Percentiles rank a stretch among this genome's conserved stretches.
Evolutionary conservation across 495 filamentous ascomycete species (phyloP).

Genomic region (Tetracladium marchalianum): DNA sequence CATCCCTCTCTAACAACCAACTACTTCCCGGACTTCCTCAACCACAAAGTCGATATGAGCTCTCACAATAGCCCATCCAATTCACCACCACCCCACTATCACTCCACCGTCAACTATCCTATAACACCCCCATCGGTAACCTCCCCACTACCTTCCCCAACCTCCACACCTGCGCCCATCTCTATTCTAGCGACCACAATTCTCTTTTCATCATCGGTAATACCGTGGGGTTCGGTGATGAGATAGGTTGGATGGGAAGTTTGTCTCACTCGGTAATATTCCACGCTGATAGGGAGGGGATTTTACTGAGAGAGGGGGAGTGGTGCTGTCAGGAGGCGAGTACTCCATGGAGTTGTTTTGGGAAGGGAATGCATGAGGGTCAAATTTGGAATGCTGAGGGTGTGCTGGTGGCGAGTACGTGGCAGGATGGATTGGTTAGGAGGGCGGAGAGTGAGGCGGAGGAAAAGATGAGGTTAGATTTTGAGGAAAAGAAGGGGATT

Average conservation of each 20-base stretch:
- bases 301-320: conserved; percentile 9
- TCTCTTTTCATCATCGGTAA: conserved; percentile 54
- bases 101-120: conserved; percentile 47
- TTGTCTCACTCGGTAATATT: conserved; percentile 54
- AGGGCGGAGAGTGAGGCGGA: conserved; percentile 1
- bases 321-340: conserved; percentile 65
- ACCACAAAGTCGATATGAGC: conserved; percentile 54
- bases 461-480: conserved; percentile 1
- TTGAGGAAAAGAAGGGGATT: conserved; percentile 1
- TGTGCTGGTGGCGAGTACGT: conserved; percentile 49
- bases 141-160: conserved; percentile 32
- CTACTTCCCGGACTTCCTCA: conserved; percentile 47
- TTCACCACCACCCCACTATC: conserved; percentile 40
- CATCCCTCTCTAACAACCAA: not conserved
- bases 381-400: conserved; percentile 55
- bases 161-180: conserved; percentile 53
- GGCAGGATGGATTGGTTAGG: conserved; percentile 47
- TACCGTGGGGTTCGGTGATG: conserved; percentile 43
- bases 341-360: conserved; percentile 44
- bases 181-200: conserved; percentile 61
- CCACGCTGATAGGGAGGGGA: conserved; percentile 34
- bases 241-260: conserved; percentile 43
- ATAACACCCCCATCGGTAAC: conserved; percentile 45
- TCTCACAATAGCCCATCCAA: conserved; percentile 36
- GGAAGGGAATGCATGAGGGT: conserved; percentile 50